Evolutionary conservation across 2,329 filamentous ascomycete species (phyloP).

Genomic region (Phaeoacremonium minimum): DNA sequence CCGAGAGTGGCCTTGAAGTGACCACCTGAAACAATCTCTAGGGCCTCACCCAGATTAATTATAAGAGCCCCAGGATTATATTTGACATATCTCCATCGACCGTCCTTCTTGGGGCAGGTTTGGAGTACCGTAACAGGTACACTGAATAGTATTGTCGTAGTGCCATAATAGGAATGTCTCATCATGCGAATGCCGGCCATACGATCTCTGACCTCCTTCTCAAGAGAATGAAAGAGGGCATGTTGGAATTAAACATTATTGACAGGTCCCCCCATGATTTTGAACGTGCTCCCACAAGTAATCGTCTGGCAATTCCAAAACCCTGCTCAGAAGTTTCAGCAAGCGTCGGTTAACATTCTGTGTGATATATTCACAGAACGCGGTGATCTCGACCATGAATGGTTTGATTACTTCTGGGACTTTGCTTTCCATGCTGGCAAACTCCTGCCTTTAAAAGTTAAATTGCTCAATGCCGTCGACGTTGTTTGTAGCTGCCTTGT

Average conservation of each 20-base stretch:
- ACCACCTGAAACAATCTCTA: constrained; percentile 39
- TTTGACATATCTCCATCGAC: constrained; percentile 41
- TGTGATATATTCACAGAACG: constrained; percentile 33
- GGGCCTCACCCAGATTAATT: constrained; percentile 40
- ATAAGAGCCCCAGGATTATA: constrained; percentile 41
- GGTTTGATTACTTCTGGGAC: constrained; percentile 40
- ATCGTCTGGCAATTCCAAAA: constrained; percentile 37
- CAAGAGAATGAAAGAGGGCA: constrained; percentile 33
- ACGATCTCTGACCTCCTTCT: constrained; percentile 23
- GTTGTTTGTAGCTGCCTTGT: constrained; percentile 22
- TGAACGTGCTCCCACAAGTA: constrained; percentile 39
- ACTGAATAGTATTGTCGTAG: constrained; percentile 39
- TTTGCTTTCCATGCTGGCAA: constrained; percentile 32
- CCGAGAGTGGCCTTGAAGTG: constrained; percentile 41
- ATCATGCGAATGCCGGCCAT: constrained; percentile 35
- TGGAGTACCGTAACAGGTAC: constrained; percentile 42
- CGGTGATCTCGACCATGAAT: constrained; percentile 44
- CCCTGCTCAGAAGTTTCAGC: constrained; percentile 33
- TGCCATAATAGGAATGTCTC: constrained; percentile 43
- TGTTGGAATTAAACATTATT: constrained; percentile 42
- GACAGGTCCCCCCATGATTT: constrained; percentile 31
- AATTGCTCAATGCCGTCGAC: constrained; percentile 48
- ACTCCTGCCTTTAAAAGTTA: constrained; percentile 46
- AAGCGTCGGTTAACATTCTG: constrained; percentile 39
- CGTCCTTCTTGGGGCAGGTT: constrained; percentile 34